Percentiles rank a stretch among this genome's conserved stretches.
Conservation (phyloP, 352 stramenopile species). For the Phytophthora agathidicida region DNA sequence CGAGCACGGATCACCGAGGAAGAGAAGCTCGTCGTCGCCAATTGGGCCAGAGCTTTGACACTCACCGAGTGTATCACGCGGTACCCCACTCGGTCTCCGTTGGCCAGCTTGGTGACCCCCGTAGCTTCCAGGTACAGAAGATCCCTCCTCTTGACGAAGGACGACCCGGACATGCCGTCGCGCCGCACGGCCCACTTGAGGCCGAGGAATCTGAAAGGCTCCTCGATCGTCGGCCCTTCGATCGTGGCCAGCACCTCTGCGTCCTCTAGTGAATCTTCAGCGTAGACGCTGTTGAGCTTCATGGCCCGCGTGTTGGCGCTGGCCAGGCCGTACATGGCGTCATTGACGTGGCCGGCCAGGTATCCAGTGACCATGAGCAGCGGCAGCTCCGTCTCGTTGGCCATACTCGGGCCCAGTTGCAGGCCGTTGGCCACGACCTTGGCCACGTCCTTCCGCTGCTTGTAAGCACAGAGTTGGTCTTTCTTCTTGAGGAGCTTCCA, state of each 20-base stretch:
- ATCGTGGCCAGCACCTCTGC: conserved; percentile 50
- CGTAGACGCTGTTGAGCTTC: conserved; percentile 65
- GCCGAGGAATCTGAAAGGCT: conserved; percentile 65
- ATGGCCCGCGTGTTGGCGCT: conserved; percentile 59
- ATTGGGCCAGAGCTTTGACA: conserved; percentile 52
- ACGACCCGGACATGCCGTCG: conserved; percentile 33
- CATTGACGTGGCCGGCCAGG: conserved; percentile 57
- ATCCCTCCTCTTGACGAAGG: conserved; percentile 51
- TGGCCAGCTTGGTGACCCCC: conserved; percentile 37
- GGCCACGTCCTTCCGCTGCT: conserved; percentile 40
- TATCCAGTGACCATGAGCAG: conserved; percentile 53
- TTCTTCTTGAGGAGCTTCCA: conserved; percentile 76
- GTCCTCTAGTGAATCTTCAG: conserved; percentile 45
- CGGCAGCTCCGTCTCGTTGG: conserved; percentile 35
- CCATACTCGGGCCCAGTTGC: conserved; percentile 7
- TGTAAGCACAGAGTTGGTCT: conserved; percentile 63
- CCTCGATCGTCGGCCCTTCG: conserved; percentile 34
- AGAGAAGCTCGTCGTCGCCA: conserved; percentile 32
- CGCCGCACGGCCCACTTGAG: conserved; percentile 60
- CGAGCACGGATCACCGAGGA: conserved; percentile 54
- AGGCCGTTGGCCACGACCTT: neutral
- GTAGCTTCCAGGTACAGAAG: conserved; percentile 64
- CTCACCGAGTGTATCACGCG: conserved; percentile 70
- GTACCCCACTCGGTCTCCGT: conserved; percentile 58
- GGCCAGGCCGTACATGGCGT: conserved; percentile 63